Evolutionary conservation across 1,139 yeast species (phyloP), one percentile per base, ranked within the genome.

Genomic region (Scheffersomyces parashehatae): DNA sequence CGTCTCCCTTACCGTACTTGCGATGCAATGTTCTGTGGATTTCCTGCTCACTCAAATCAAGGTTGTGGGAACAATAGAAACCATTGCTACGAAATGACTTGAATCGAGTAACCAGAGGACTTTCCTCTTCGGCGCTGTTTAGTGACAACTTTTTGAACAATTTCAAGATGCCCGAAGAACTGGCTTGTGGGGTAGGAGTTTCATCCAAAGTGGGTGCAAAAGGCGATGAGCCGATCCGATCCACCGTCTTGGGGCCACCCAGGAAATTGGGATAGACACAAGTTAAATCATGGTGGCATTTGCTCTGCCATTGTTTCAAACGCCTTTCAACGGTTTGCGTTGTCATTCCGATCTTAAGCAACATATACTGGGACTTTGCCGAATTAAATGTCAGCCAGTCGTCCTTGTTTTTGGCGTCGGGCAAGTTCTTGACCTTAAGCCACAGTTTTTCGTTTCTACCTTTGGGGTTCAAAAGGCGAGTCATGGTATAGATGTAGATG

Each of bases 301-400:
- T 73, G 2, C 54, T 59, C 53, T 73, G 75, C 87, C 87, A 82
- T 54, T 82, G 85, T 38, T 55, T 56, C 28, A 82, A 53, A 38
- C 87, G 57, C 2, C 53, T 54, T 5, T 49, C 47, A 0, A 81
- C 82, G 0, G 67, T 57, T 35, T 73, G 75, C 2, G 79, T 71
- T 0, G 87, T 82, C 70, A 70, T 72, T 0, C 87, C 87, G 3
- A 82, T 73, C 46, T 82, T 82, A 13, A 82, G 60, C 24, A 81
- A 60, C 1, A 77, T 68, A 39, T 67, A 64, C 7, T 62, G 56
- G 20, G 71, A 66, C 35, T 64, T 63, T 36, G 61, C 65, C 1
- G 80, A 66, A 32, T 76, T 60, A 51, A 77, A 75, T 4, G 62
- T 53, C 5, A 56, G 55, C 73, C 77, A 61, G 42, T 62, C 40